A percentile compares a stretch with the other conserved stretches of the same genome.
phyloP scores from a whole-genome alignment of 768 basidiomycete species.

The Mrakia blollopis region DNA sequence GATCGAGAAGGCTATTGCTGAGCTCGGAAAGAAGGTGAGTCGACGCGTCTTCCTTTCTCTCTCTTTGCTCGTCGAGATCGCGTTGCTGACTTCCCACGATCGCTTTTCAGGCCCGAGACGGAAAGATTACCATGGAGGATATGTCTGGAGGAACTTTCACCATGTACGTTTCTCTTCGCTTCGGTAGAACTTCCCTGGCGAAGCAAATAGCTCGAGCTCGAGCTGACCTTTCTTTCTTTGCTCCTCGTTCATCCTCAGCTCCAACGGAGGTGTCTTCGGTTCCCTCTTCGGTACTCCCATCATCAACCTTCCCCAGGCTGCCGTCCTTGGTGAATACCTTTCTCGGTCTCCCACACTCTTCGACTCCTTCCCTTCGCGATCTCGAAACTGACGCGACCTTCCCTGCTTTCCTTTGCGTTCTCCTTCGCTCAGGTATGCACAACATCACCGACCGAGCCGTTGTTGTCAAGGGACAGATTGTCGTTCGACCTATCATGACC shows the following conservation, averaged over 20 bases:
- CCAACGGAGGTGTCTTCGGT: slow-evolving; percentile 98
- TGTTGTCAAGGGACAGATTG: slow-evolving; percentile 90
- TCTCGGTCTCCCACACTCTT: not conserved
- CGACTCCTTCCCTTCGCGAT: not conserved
- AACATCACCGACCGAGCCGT: slow-evolving; percentile 84
- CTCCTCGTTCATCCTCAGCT: slow-evolving; percentile 51
- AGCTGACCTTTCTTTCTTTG: slow-evolving; percentile 75
- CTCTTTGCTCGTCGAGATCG: not conserved
- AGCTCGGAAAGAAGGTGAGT: slow-evolving; percentile 71
- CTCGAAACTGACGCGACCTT: slow-evolving; percentile 8
- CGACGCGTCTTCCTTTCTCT: too few relatives aligned
- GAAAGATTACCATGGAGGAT: slow-evolving; percentile 91
- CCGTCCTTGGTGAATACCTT: slow-evolving; percentile 63
- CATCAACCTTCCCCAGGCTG: slow-evolving; percentile 92
- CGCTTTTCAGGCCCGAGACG: slow-evolving; percentile 63
- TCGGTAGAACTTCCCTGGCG: slow-evolving; percentile 73
- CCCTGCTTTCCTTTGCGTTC: not conserved
- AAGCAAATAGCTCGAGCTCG: too few relatives aligned
- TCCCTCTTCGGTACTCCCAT: slow-evolving; percentile 98
- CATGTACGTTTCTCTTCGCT: slow-evolving; percentile 59
- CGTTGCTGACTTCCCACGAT: not conserved
- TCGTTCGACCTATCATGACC: slow-evolving; percentile 94
- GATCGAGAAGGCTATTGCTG: slow-evolving; percentile 88
- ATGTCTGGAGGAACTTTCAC: slow-evolving; percentile 99
- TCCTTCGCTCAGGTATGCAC: slow-evolving; percentile 61